Base-by-base conservation (phyloP, 768 basidiomycete genomes). In the Psilocybe cyanescens region DNA sequence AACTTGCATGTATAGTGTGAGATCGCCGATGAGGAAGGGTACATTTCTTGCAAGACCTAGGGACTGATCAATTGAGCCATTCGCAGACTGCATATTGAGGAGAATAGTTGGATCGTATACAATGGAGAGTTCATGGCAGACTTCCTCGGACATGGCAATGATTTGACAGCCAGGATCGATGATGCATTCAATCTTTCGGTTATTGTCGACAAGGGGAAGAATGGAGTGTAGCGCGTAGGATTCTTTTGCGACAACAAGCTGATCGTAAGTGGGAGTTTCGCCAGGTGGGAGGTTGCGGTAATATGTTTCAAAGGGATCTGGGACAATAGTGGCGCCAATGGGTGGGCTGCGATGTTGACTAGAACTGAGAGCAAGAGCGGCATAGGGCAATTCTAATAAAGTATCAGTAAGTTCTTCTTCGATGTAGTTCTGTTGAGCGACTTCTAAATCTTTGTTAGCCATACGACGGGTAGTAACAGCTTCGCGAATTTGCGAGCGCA, bases 31-130 rank as follows among this genome's bases (percentile, higher is more conserved):
- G 0, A 30, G 30, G 45, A 71, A 68, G 2, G 67, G 63, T 3
- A 75, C 67, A 45, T 75, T 74, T 4, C 63, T 60, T 0, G 66
- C 65, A 9, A 74, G 58, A 0, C 71, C 72, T 4, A 69, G 58
- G 1, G 71, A 65, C 11, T 41, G 8, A 19, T 71, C 66, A 1
- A 67, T 41, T 6, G 57, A 52, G 0, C 64, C 59, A 46, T 76
- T 73, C 0, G 71, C 72, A 1, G 65, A 65, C 45, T 72, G 64
- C 69, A 75, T 69, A 5, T 63, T 48, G 0, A 75, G 44, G 2
- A 29, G 35, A 12, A 70, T 59, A 5, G 58, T 60, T 6, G 55
- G 55, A 11, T 55, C 55, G 24, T 55, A 55, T 24, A 29, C 30
- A 39, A 55, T 3, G 3, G 17, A 11, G 8, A 55, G 55, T 3